Evolutionary conservation across 2,329 filamentous ascomycete genomes (phyloP).

Genomic region (Sporothrix brasiliensis): DNA sequence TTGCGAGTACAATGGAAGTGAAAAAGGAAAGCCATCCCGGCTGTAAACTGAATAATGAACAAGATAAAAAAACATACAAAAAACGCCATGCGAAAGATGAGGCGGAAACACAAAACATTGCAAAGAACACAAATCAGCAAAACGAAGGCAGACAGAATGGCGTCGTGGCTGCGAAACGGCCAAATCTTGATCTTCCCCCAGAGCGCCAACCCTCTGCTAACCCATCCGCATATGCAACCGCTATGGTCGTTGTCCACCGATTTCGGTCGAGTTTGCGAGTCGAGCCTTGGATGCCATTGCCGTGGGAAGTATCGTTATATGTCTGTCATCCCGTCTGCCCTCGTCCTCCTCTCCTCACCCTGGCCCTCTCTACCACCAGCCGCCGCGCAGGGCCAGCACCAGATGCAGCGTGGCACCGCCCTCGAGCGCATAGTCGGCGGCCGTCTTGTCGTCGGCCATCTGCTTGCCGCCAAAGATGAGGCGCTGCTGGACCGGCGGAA

Average conservation of each 20-base stretch:
- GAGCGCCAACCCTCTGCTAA: no score
- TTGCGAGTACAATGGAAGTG: neutral
- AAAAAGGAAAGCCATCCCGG: neutral
- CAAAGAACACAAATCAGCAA: constrained; percentile 2
- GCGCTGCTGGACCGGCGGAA: constrained; percentile 93
- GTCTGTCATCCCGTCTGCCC: neutral
- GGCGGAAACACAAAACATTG: neutral
- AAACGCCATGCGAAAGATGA: constrained; percentile 15
- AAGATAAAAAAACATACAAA: neutral
- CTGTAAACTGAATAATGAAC: constrained; percentile 30
- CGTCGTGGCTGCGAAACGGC: no score
- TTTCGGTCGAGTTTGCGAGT: neutral
- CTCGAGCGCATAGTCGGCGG: constrained; percentile 84
- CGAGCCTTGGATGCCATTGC: neutral
- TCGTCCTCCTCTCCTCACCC: neutral
- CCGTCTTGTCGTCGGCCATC: constrained; percentile 96
- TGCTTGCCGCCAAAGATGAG: constrained; percentile 97
- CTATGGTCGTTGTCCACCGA: neutral
- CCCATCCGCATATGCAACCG: no score
- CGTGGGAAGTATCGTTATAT: no score
- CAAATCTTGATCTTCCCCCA: no score
- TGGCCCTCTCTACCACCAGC: constrained; percentile 25
- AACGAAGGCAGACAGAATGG: neutral
- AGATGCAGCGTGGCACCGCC: constrained; percentile 93
- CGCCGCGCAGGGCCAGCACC: constrained; percentile 90